Percentiles rank a stretch among this genome's conserved stretches.
phyloP scores from a whole-genome alignment of 306 rosid genomes.

The Cicer yamashitae region DNA sequence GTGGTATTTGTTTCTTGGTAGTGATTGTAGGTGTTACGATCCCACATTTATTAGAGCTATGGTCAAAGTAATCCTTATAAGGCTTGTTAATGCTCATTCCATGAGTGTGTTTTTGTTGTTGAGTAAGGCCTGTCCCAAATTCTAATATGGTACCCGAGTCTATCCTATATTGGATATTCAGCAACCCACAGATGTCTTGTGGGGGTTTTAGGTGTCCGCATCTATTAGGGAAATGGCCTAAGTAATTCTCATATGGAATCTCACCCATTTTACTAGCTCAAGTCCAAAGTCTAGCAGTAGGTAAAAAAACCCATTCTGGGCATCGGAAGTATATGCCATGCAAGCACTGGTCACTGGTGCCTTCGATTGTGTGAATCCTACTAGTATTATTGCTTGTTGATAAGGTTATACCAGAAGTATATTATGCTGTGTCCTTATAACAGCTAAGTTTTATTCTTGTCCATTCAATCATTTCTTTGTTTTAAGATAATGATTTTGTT shows the following conservation, averaged over 20 bases:
- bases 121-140: background rate
- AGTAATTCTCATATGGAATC: too few relatives aligned
- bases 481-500: conserved; percentile 34
- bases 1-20: too few relatives aligned
- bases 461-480: conserved; percentile 10
- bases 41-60: background rate
- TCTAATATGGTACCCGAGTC: too few relatives aligned
- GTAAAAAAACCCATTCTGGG: background rate
- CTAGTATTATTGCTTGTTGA: background rate
- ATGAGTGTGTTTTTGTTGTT: background rate
- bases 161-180: too few relatives aligned
- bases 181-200: too few relatives aligned
- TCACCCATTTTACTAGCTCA: too few relatives aligned
- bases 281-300: background rate
- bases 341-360: background rate
- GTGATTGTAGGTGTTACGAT: too few relatives aligned
- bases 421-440: background rate
- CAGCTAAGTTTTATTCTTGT: conserved; percentile 14
- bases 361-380: background rate
- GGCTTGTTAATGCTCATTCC: too few relatives aligned
- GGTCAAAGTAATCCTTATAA: background rate
- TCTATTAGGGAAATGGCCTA: too few relatives aligned
- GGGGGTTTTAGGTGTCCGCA: too few relatives aligned
- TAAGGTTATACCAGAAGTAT: background rate
- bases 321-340: background rate